phyloP scores from a whole-genome alignment of 495 filamentous ascomycete genomes.

The Penicillium mononematosum region DNA sequence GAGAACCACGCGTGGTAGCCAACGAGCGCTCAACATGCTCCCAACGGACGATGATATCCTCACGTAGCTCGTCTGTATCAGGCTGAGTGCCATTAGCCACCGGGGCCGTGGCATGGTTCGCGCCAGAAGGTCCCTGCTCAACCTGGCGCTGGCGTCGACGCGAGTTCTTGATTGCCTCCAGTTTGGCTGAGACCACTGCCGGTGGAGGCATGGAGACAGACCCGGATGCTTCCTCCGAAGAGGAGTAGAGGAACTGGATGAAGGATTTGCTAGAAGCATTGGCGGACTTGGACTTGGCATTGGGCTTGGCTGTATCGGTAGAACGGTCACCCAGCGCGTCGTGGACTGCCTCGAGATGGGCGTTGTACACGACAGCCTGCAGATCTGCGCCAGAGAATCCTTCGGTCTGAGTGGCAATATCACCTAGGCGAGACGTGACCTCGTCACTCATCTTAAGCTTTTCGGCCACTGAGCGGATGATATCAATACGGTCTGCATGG shows the following conservation, averaged over 20 bases:
- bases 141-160: constrained; percentile 58
- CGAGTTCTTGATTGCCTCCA: constrained; percentile 68
- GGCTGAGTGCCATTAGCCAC: constrained; percentile 30
- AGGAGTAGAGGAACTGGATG: constrained; percentile 80
- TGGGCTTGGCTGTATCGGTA: constrained; percentile 32
- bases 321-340: constrained; percentile 74
- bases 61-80: constrained; percentile 40
- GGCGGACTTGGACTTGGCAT: constrained; percentile 31
- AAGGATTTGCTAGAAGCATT: constrained; percentile 54
- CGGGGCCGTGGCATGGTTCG: constrained; percentile 20
- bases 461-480: constrained; percentile 73
- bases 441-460: constrained; percentile 70
- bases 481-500: constrained; percentile 77
- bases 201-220: constrained; percentile 56
- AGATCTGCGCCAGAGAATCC: constrained; percentile 96
- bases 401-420: constrained; percentile 74
- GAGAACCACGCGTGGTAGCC: constrained; percentile 76
- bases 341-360: constrained; percentile 94
- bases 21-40: constrained; percentile 78
- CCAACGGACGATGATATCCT: constrained; percentile 84
- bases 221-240: constrained; percentile 49
- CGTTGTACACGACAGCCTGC: constrained; percentile 93
- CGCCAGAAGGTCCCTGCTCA: constrained; percentile 42
- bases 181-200: constrained; percentile 68
- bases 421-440: constrained; percentile 51